Conservation (phyloP, 1,284 basidiomycete genomes). For the Pascua guehoae region DNA sequence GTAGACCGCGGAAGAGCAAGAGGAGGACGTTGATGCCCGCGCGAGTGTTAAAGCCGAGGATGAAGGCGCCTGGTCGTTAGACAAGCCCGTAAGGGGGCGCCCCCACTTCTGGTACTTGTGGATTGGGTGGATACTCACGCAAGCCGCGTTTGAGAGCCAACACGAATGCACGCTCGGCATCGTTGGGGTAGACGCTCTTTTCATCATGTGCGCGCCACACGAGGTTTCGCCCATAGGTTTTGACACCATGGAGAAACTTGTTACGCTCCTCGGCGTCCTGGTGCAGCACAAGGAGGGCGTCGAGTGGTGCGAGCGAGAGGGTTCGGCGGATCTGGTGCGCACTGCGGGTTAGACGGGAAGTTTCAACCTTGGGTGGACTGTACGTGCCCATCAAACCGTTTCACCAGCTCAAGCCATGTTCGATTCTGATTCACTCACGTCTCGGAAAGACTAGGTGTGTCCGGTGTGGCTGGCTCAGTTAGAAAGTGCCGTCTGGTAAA, state of each 20-base stretch:
- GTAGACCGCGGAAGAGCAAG: constrained; percentile 60
- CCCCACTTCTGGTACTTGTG: neutral
- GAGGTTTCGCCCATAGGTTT: constrained; percentile 46
- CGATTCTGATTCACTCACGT: constrained; percentile 30
- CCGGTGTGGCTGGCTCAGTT: no score
- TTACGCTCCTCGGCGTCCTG: constrained; percentile 31
- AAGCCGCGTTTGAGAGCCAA: constrained; percentile 71
- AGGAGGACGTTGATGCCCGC: constrained; percentile 76
- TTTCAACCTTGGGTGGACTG: no score
- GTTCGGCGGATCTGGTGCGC: constrained; percentile 49
- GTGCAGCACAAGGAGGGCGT: constrained; percentile 38
- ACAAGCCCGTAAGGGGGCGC: neutral
- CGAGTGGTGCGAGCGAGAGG: constrained; percentile 47
- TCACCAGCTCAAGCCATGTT: no score
- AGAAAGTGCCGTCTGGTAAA: no score
- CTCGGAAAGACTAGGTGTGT: constrained; percentile 46
- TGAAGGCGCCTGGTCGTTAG: constrained; percentile 62
- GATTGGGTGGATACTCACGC: constrained; percentile 57
- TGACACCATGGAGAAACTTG: constrained; percentile 32
- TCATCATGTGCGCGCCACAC: constrained; percentile 82
- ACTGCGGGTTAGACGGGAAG: constrained; percentile 16
- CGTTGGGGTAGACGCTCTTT: constrained; percentile 64
- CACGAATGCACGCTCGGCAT: constrained; percentile 65
- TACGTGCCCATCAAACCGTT: no score
- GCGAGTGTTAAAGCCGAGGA: constrained; percentile 72